phyloP scores from a whole-genome alignment of 2,329 filamentous ascomycete species.

The Lasiodiplodia sp. region DNA sequence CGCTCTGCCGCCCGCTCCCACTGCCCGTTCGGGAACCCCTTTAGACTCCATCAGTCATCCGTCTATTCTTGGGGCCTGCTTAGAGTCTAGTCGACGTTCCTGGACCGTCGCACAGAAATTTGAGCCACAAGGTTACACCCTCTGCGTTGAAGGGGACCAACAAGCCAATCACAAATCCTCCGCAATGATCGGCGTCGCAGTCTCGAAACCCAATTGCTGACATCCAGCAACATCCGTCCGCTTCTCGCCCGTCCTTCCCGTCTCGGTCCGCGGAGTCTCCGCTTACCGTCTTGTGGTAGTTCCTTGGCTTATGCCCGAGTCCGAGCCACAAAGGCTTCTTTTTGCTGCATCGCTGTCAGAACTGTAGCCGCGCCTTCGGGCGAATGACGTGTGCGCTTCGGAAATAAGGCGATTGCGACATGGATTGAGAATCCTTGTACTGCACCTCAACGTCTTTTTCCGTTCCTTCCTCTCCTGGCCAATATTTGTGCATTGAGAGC shows the following conservation, averaged over 20 bases:
- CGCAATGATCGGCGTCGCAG: slow-evolving; percentile 3
- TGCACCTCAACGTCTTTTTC: no score
- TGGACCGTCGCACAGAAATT: neutral
- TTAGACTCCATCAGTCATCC: neutral
- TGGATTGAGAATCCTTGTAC: no score
- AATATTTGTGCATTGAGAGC: no score
- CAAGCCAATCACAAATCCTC: neutral
- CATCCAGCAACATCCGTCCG: neutral
- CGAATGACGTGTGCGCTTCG: no score
- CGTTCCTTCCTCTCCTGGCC: no score
- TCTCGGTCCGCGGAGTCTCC: neutral
- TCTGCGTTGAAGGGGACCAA: neutral
- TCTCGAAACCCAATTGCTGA: neutral
- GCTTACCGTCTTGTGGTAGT: neutral
- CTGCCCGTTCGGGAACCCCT: neutral
- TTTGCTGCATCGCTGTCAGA: no score
- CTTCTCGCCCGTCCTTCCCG: neutral
- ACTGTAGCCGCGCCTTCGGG: no score
- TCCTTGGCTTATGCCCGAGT: no score
- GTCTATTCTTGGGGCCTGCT: neutral
- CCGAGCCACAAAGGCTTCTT: no score
- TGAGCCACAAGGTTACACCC: no score
- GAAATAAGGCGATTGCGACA: no score
- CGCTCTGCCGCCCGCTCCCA: neutral
- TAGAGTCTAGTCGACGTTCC: neutral